These are phyloP conservation scores for Coleophoma eucalyptorum DNA, from an alignment of 2,329 filamentous ascomycete species.

Conservation along the genomic window DNA sequence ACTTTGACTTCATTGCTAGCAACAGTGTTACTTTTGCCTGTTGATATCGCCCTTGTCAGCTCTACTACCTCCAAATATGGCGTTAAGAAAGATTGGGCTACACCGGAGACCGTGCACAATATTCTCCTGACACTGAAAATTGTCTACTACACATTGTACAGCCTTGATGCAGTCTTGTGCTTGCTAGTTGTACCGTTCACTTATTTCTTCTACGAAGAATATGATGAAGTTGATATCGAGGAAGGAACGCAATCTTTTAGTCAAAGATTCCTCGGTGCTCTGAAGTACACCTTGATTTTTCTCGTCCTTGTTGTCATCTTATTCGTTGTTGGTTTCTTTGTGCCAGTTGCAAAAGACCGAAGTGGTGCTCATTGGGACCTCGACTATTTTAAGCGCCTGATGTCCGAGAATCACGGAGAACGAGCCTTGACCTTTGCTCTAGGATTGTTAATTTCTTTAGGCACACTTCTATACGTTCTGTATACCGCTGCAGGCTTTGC, in stretches of 20 bases:
- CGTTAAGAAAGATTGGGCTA: slow-evolving; percentile 92
- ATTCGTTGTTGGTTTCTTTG: slow-evolving; percentile 91
- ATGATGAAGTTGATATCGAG: slow-evolving; percentile 85
- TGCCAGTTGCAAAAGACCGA: slow-evolving; percentile 70
- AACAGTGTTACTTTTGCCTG: slow-evolving; percentile 86
- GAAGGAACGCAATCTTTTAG: slow-evolving; percentile 69
- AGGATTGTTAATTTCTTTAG: slow-evolving; percentile 83
- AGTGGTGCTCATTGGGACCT: slow-evolving; percentile 69
- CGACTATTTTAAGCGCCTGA: slow-evolving; percentile 84
- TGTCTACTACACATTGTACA: slow-evolving; percentile 92
- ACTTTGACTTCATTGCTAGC: slow-evolving; percentile 85
- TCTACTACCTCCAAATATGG: slow-evolving; percentile 77
- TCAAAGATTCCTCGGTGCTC: slow-evolving; percentile 73
- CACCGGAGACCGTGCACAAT: slow-evolving; percentile 69
- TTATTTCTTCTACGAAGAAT: slow-evolving; percentile 98
- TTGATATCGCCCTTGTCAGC: slow-evolving; percentile 92
- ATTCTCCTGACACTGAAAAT: slow-evolving; percentile 80
- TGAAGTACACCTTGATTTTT: slow-evolving; percentile 89
- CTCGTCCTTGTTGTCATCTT: slow-evolving; percentile 74
- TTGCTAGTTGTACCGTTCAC: slow-evolving; percentile 88
- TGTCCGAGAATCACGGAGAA: slow-evolving; percentile 86
- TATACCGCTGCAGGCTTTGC: slow-evolving; percentile 90
- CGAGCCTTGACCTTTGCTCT: slow-evolving; percentile 87
- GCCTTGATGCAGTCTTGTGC: slow-evolving; percentile 84
- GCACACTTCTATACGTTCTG: slow-evolving; percentile 79